Evolutionary conservation across 805 yeast species (phyloP).

Genomic region (Starmerella potacharoeniae): DNA sequence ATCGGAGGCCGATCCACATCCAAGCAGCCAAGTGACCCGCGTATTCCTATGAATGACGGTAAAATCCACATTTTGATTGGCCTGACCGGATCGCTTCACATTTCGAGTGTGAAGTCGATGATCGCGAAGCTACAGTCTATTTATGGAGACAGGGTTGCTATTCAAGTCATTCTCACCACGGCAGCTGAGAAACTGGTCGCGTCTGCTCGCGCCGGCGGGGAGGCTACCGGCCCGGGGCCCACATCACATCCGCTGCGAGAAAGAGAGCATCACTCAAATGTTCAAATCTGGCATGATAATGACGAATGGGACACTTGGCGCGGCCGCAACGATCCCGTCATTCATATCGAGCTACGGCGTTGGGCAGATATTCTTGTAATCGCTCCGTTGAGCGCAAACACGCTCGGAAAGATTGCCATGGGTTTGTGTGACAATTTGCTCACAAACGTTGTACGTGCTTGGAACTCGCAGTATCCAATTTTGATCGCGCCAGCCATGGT

Average conservation of each 20-base stretch:
- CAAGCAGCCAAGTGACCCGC: slow-evolving; percentile 39
- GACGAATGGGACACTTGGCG: slow-evolving; percentile 95
- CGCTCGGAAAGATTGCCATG: slow-evolving; percentile 75
- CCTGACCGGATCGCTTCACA: slow-evolving; percentile 80
- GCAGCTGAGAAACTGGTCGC: slow-evolving; percentile 70
- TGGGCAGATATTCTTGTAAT: slow-evolving; percentile 93
- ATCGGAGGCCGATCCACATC: slow-evolving; percentile 17
- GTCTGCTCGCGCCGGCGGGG: slow-evolving; percentile 1
- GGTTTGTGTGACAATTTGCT: slow-evolving; percentile 89
- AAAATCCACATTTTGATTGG: slow-evolving; percentile 77
- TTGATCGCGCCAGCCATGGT: slow-evolving; percentile 94
- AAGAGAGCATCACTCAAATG: slow-evolving; percentile 8
- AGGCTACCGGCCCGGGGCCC: background rate
- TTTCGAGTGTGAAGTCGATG: slow-evolving; percentile 65
- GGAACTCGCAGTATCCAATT: slow-evolving; percentile 88
- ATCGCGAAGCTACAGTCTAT: slow-evolving; percentile 71
- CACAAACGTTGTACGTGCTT: slow-evolving; percentile 83
- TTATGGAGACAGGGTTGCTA: slow-evolving; percentile 66
- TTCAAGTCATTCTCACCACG: slow-evolving; percentile 75
- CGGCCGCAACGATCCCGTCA: slow-evolving; percentile 72
- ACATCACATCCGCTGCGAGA: slow-evolving; percentile 4
- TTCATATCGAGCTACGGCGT: slow-evolving; percentile 76
- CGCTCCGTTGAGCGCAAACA: slow-evolving; percentile 92
- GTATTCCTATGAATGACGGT: slow-evolving; percentile 71
- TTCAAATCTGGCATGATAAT: slow-evolving; percentile 80